Conservation (phyloP, 768 basidiomycete genomes). For the Tylopilus sp. region DNA sequence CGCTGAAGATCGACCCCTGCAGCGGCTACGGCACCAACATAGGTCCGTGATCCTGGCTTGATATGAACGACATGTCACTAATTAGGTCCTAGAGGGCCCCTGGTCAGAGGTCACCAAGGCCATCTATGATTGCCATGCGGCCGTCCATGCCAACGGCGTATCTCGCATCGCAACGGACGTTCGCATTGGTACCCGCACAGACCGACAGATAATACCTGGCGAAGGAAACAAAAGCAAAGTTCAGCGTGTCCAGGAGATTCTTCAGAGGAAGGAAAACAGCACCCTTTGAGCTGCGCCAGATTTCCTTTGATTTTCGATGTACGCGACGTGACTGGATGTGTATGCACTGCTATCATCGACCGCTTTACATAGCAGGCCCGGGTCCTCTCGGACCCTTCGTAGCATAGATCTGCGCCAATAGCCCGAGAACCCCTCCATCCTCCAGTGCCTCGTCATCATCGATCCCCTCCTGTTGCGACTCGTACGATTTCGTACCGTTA, state of each 20-base stretch:
- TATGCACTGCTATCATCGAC: not conserved
- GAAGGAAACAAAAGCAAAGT: constrained; percentile 81
- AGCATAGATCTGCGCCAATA: constrained; percentile 85
- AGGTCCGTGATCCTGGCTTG: constrained; percentile 40
- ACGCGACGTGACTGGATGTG: not conserved
- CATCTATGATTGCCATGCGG: constrained; percentile 88
- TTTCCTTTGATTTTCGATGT: not conserved
- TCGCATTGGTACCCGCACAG: constrained; percentile 86
- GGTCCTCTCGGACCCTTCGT: constrained; percentile 46
- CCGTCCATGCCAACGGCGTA: constrained; percentile 74
- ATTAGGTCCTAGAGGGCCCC: constrained; percentile 57
- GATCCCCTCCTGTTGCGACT: constrained; percentile 43
- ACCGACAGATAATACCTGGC: constrained; percentile 59
- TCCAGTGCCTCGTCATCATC: constrained; percentile 64
- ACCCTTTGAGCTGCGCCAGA: not conserved
- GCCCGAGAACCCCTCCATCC: constrained; percentile 83
- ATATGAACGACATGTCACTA: not conserved
- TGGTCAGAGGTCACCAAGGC: constrained; percentile 82
- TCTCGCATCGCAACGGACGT: constrained; percentile 88
- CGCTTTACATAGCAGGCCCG: constrained; percentile 40
- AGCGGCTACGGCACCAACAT: constrained; percentile 94
- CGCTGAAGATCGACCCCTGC: constrained; percentile 6
- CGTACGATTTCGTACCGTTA: constrained; percentile 37
- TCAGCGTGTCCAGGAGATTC: constrained; percentile 73
- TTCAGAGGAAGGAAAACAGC: constrained; percentile 38